Evolutionary conservation across 2,329 filamentous ascomycete species (phyloP), one percentile per base, ranked within the genome.

Genomic region (Neophaeococcomyces aloes): DNA sequence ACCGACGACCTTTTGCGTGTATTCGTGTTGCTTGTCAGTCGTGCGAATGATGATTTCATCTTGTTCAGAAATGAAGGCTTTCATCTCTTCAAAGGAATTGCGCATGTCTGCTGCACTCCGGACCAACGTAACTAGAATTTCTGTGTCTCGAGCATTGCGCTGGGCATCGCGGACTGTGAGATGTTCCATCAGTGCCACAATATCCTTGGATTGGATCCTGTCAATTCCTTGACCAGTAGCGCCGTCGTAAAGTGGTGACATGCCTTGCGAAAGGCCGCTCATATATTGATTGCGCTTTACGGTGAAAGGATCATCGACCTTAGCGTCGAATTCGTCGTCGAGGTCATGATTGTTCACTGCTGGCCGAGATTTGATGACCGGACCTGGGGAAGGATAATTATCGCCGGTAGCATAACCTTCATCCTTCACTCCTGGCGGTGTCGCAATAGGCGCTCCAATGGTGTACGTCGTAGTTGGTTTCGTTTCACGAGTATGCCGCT

Each of bases 131-230:
- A 95, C 86, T 14, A 98, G 71, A 44, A 98, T 95, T 64, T 98
- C 91, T 0, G 91, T 96, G 57, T 98, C 91, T 34, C 91, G 78
- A 35, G 91, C 91, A 64, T 91, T 96, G 47, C 91, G 81, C 65
- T 96, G 89, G 31, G 89, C 91, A 66, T 98, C 91, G 29, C 91
- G 83, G 50, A 96, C 91, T 61, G 93, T 96, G 50, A 98, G 79
- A 63, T 98, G 91, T 60, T 98, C 89, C 91, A 98, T 98, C 48
- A 98, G 69, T 18, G 89, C 86, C 51, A 98, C 83, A 56, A 98
- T 93, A 58, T 98, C 91, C 65, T 93, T 91, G 35, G 87, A 94
- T 61, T 96, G 83, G 40, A 98, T 96, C 37, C 82, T 76, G 53
- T 96, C 88, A 41, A 94, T 83, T 27, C 87, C 88, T 49, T 78